Percentiles rank a stretch among this genome's conserved stretches.
Conservation (phyloP, 306 rosid genomes). For the Fragaria ananassa region DNA sequence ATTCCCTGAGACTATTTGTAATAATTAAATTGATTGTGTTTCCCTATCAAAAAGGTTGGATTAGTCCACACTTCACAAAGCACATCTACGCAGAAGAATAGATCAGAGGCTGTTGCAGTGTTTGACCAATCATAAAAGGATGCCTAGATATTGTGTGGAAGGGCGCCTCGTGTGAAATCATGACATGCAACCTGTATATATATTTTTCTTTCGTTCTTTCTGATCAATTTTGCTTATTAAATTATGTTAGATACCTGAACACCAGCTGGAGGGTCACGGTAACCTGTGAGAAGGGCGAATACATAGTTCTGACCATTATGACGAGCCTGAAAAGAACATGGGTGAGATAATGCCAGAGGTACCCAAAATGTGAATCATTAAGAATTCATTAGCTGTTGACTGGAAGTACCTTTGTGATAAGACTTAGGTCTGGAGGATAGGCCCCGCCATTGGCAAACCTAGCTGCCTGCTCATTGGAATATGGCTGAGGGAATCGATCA, state of each 20-base stretch:
- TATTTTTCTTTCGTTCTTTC: background rate
- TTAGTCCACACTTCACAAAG: background rate
- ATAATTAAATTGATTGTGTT: background rate
- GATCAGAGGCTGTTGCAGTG: background rate
- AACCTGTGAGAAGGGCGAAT: constrained; percentile 85
- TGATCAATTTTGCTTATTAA: background rate
- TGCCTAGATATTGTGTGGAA: background rate
- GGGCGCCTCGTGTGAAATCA: background rate
- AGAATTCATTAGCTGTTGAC: constrained; percentile 22
- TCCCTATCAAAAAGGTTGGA: background rate
- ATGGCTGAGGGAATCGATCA: constrained; percentile 92
- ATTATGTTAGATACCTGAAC: constrained; percentile 48
- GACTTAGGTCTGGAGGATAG: constrained; percentile 97
- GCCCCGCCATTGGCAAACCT: constrained; percentile 99
- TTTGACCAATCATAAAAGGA: background rate
- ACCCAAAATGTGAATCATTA: background rate
- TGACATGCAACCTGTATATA: background rate
- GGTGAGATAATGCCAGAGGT: constrained; percentile 11
- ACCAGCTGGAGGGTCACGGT: constrained; percentile 96
- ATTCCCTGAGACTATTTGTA: background rate
- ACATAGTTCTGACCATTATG: constrained; percentile 96
- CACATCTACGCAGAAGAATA: background rate
- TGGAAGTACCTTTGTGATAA: constrained; percentile 77
- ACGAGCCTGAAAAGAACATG: constrained; percentile 69
- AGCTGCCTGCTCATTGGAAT: constrained; percentile 94